phyloP scores from a whole-genome alignment of 495 filamentous ascomycete species.

The Cercophora scortea region DNA sequence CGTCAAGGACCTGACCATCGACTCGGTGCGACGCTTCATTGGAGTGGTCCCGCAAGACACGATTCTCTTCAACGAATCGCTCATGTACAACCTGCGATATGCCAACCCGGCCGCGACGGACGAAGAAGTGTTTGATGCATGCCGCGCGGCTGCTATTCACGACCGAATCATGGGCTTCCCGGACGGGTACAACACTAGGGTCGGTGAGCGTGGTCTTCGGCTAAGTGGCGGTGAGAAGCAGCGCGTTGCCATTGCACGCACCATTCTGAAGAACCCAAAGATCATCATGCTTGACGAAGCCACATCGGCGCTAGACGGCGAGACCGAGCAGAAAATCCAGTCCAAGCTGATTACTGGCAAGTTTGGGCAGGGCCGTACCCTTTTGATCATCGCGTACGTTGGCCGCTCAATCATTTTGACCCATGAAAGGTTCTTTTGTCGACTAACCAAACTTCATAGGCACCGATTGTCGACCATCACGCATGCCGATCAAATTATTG shows the following conservation, averaged over 20 bases:
- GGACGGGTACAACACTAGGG: slow-evolving; percentile 83
- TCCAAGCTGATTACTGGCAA: slow-evolving; percentile 68
- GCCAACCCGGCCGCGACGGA: slow-evolving; percentile 80
- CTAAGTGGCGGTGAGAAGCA: slow-evolving; percentile 96
- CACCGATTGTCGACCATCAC: slow-evolving; percentile 94
- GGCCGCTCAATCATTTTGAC: background rate
- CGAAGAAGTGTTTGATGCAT: slow-evolving; percentile 83
- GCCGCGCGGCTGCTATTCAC: slow-evolving; percentile 86
- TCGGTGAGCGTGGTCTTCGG: slow-evolving; percentile 88
- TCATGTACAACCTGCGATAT: slow-evolving; percentile 96
- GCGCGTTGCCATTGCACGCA: slow-evolving; percentile 91
- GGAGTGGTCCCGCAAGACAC: slow-evolving; percentile 97
- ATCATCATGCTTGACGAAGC: slow-evolving; percentile 97
- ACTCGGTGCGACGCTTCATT: slow-evolving; percentile 83
- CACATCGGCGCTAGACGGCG: slow-evolving; percentile 88
- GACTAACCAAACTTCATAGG: slow-evolving; percentile 17
- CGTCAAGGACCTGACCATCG: slow-evolving; percentile 79
- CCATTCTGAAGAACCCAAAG: slow-evolving; percentile 89
- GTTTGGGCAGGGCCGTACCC: slow-evolving; percentile 75
- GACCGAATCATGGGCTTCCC: slow-evolving; percentile 93
- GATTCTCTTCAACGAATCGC: slow-evolving; percentile 88
- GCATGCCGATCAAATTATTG: slow-evolving; percentile 87
- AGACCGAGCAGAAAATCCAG: slow-evolving; percentile 96
- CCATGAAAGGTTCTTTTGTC: background rate
- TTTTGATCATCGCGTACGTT: slow-evolving; percentile 55